Percentiles rank a stretch among this genome's conserved stretches.
phyloP scores from a whole-genome alignment of 164 flowering plant genomes.

The Tetracentron sinense region DNA sequence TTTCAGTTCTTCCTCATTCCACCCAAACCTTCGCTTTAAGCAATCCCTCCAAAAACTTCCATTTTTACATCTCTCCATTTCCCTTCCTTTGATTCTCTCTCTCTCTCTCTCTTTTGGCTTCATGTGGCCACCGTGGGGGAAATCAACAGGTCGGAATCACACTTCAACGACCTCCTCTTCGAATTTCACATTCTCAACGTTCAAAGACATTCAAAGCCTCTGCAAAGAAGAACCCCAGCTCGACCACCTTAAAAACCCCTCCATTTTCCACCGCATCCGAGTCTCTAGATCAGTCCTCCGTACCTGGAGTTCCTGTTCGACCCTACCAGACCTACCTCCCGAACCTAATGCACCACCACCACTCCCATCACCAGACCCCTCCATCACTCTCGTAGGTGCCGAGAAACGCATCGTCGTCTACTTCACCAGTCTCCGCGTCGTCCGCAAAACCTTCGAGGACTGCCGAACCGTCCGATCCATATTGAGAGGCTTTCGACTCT shows the following conservation, averaged over 20 bases:
- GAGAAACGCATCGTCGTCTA: constrained; percentile 49
- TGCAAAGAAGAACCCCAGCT: constrained; percentile 21
- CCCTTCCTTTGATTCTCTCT: neutral
- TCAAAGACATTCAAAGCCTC: constrained; percentile 46
- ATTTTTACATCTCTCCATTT: neutral
- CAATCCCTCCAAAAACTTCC: neutral
- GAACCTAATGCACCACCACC: neutral
- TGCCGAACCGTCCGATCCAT: constrained; percentile 49
- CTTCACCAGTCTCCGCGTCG: constrained; percentile 61
- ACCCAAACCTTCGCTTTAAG: constrained; percentile 9
- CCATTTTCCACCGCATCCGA: constrained; percentile 39
- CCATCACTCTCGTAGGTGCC: constrained; percentile 28
- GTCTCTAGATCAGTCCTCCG: constrained; percentile 30
- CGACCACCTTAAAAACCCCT: constrained; percentile 4
- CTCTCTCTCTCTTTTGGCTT: constrained; percentile 6
- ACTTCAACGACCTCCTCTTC: constrained; percentile 14
- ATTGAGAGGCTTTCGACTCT: constrained; percentile 39
- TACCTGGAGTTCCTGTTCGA: constrained; percentile 14
- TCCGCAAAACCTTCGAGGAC: constrained; percentile 58
- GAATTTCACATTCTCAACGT: constrained; percentile 37
- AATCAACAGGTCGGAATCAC: constrained; percentile 23
- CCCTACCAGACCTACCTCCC: constrained; percentile 4
- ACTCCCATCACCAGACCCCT: neutral
- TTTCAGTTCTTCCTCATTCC: constrained; percentile 11
- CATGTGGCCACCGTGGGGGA: constrained; percentile 52